Percentiles rank a stretch among this genome's conserved stretches.
These are phyloP conservation scores for Ramaria sp. DNA, from an alignment of 768 basidiomycete species.

Conservation along the genomic window DNA sequence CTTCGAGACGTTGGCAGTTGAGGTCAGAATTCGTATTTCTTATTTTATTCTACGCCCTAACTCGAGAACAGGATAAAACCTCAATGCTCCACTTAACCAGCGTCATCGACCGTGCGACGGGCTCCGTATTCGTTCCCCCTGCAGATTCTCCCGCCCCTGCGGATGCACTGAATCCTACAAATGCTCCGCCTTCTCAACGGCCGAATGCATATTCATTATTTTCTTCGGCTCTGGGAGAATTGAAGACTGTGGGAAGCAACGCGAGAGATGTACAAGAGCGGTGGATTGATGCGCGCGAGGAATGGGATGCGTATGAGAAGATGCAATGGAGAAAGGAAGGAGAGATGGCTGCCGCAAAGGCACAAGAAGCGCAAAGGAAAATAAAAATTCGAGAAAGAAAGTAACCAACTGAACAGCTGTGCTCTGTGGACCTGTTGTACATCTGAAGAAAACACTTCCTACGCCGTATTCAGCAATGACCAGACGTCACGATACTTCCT, in stretches of 20 bases:
- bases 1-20: slow-evolving; percentile 94
- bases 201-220: slow-evolving; percentile 64
- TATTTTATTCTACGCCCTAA: background rate
- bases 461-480: no score
- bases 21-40: slow-evolving; percentile 39
- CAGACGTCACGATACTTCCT: no score
- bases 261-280: slow-evolving; percentile 82
- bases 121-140: slow-evolving; percentile 75
- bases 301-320: slow-evolving; percentile 75
- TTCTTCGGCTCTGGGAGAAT: slow-evolving; percentile 21
- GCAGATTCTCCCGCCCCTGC: slow-evolving; percentile 17
- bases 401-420: background rate
- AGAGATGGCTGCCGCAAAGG: slow-evolving; percentile 28
- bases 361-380: slow-evolving; percentile 1
- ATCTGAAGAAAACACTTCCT: no score
- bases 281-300: slow-evolving; percentile 81
- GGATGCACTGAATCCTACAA: slow-evolving; percentile 13
- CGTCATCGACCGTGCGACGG: slow-evolving; percentile 82
- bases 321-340: slow-evolving; percentile 70
- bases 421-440: no score
- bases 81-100: slow-evolving; percentile 88
- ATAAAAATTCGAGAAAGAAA: background rate
- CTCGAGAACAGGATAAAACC: slow-evolving; percentile 62
- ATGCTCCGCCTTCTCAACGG: slow-evolving; percentile 12
- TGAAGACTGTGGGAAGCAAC: slow-evolving; percentile 17